A percentile compares a stretch with the other conserved stretches of the same genome.
Evolutionary conservation across 495 filamentous ascomycete species (phyloP).

Genomic region (Xylaria grammica): DNA sequence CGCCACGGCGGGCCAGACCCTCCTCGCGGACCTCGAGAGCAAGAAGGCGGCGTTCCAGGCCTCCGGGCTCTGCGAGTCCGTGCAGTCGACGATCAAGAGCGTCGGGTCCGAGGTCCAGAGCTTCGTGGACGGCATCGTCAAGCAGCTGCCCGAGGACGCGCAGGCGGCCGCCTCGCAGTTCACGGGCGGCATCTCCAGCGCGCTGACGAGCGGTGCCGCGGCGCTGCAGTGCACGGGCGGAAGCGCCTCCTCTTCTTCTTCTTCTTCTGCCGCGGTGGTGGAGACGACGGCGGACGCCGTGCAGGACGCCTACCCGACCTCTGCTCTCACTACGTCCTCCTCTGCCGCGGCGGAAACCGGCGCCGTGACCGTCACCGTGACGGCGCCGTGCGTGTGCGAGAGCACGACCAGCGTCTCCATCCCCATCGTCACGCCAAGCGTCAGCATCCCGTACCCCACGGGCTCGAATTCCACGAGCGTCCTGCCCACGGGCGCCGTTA

Average conservation of each 20-base stretch:
- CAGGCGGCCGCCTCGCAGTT: constrained; percentile 34
- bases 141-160: constrained; percentile 41
- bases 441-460: constrained; percentile 9
- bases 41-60: constrained; percentile 45
- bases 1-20: constrained; percentile 34
- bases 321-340: background rate
- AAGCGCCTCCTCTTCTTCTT: constrained; percentile 26
- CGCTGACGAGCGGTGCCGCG: constrained; percentile 33
- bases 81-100: constrained; percentile 36
- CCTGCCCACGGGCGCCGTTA: constrained; percentile 24
- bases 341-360: background rate
- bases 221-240: constrained; percentile 29
- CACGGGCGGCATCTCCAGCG: constrained; percentile 40
- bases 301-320: background rate
- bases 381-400: constrained; percentile 27
- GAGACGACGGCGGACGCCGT: no score
- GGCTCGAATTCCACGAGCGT: constrained; percentile 27
- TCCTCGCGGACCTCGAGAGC: constrained; percentile 38
- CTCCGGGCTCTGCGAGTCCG: constrained; percentile 34
- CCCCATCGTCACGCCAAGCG: constrained; percentile 11
- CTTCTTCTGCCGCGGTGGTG: constrained; percentile 26
- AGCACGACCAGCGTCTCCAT: constrained; percentile 7
- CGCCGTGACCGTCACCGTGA: constrained; percentile 27
- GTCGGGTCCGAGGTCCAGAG: constrained; percentile 40
- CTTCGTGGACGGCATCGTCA: constrained; percentile 40